Evolutionary conservation across 371 early-diverging fungal genomes (phyloP), one percentile per base, ranked within the genome.

Genomic region (Apophysomyces sp.): DNA sequence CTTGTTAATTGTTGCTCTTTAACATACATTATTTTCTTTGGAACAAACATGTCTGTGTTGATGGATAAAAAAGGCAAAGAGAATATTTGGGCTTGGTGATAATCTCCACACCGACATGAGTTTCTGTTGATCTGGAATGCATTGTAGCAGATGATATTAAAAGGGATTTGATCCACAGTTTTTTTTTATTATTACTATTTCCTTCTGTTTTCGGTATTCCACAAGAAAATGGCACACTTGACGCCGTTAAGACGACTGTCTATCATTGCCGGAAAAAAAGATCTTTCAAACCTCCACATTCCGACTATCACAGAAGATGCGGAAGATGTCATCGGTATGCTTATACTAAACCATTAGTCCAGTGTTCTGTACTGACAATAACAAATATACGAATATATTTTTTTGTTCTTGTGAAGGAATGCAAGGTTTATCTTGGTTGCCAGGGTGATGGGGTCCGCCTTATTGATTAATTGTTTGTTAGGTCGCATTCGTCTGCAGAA

Each of bases 401-500:
- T 31, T 21, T 59, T 31, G 49, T 32, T 32, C 53, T 60, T 6
- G 24, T 37, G 57, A 58, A 68, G 68, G 68, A 31, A 40, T 68
- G 68, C 63, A 67, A 67, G 67, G 67, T 63, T 55, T 18, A 44
- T 21, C 18, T 24, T 3, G 9, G 5, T 0, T 24, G 28, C 6
- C 16, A 15, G 40, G 9, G 39, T 30, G 29, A 21, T 16, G 11
- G 30, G 32, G 30, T 55, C 49, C 24, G 15, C 12, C 18, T 26
- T n/a, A n/a, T n/a, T n/a, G n/a, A n/a, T 16, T 28, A 8, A 53
- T 11, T 12, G 8, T 31, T 18, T 55, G 27, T 18, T 58, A 80
- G 89, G 89, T 11, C 86, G 89, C 28, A 84, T 86, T 65, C 74
- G 89, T 49, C 70, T 89, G 60, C 84, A 85, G 56, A 85, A 83